Evolutionary conservation across 495 filamentous ascomycete genomes (phyloP).

Genomic region (Neurospora hispaniola): DNA sequence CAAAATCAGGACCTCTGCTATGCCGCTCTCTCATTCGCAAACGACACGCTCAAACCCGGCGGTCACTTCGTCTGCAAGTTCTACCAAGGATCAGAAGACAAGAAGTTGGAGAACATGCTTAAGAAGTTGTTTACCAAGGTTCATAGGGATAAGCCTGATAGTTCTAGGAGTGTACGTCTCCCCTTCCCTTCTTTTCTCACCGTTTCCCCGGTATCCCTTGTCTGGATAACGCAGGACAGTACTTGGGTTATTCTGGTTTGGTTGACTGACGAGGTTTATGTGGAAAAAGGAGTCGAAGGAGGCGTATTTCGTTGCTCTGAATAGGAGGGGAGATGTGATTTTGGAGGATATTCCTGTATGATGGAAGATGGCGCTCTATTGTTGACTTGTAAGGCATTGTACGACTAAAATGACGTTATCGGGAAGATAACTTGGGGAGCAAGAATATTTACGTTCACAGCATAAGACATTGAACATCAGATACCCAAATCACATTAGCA

Average conservation of each 20-base stretch:
- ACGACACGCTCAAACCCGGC: conserved; percentile 67
- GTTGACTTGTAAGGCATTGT: not conserved
- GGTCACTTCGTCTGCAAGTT: conserved; percentile 97
- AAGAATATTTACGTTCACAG: not conserved
- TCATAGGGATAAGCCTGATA: conserved; percentile 76
- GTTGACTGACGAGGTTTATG: not conserved
- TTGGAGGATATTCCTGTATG: conserved; percentile 9
- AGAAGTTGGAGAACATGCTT: conserved; percentile 58
- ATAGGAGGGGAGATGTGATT: conserved; percentile 40
- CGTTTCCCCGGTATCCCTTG: not conserved
- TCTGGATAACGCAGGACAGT: not conserved
- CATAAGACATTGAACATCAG: not conserved
- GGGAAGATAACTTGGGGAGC: not conserved
- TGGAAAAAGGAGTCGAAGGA: conserved; percentile 74
- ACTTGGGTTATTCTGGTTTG: not conserved
- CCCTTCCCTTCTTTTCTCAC: not conserved
- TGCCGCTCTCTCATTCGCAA: conserved; percentile 71
- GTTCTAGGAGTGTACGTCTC: conserved; percentile 67
- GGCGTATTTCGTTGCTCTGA: conserved; percentile 70
- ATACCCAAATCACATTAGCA: not conserved
- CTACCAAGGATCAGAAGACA: conserved; percentile 84
- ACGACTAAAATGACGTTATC: not conserved
- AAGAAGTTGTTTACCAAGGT: conserved; percentile 69
- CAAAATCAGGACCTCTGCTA: conserved; percentile 67
- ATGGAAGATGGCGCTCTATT: not conserved